Evolutionary conservation across 1,284 basidiomycete genomes (phyloP).

Genomic region (Earliella scabrosa): DNA sequence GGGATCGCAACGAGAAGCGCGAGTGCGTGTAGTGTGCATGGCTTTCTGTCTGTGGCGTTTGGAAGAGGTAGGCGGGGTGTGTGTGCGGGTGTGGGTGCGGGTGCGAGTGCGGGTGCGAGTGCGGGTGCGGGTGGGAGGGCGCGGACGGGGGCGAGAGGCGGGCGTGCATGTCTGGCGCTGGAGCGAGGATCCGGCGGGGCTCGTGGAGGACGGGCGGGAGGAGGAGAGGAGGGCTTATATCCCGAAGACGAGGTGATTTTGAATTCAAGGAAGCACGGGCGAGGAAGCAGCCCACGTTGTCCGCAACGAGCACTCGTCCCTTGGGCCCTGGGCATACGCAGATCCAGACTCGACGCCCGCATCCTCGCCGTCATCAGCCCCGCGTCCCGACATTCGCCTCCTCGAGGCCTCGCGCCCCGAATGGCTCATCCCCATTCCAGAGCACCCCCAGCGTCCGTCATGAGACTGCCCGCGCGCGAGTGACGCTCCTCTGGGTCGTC

Average conservation of each 20-base stretch:
- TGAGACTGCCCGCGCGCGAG: not conserved
- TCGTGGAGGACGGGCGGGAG: slow-evolving; percentile 24
- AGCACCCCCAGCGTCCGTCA: slow-evolving; percentile 11
- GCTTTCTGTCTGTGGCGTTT: slow-evolving; percentile 23
- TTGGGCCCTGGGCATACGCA: slow-evolving; percentile 7
- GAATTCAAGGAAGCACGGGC: slow-evolving; percentile 25
- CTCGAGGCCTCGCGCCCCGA: not conserved
- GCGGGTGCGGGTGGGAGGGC: too few relatives aligned
- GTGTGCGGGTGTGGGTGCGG: too few relatives aligned
- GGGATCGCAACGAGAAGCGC: slow-evolving; percentile 32
- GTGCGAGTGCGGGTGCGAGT: too few relatives aligned
- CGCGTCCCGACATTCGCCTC: slow-evolving; percentile 12
- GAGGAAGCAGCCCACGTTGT: slow-evolving; percentile 28
- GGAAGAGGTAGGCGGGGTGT: slow-evolving; percentile 18
- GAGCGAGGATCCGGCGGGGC: slow-evolving; percentile 11
- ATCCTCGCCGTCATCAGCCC: slow-evolving; percentile 7
- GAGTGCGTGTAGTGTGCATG: slow-evolving; percentile 26
- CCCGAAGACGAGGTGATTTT: slow-evolving; percentile 11
- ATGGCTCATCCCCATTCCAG: slow-evolving; percentile 12
- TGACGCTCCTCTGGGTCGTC: slow-evolving; percentile 9
- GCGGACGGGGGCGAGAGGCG: slow-evolving; percentile 11
- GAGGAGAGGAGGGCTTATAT: slow-evolving; percentile 22
- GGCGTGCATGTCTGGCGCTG: slow-evolving; percentile 17
- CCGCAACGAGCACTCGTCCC: slow-evolving; percentile 20
- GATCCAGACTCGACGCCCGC: slow-evolving; percentile 13